These are phyloP conservation scores for Aegle marmelos DNA, from an alignment of 345 rosid species.

Conservation along the genomic window DNA sequence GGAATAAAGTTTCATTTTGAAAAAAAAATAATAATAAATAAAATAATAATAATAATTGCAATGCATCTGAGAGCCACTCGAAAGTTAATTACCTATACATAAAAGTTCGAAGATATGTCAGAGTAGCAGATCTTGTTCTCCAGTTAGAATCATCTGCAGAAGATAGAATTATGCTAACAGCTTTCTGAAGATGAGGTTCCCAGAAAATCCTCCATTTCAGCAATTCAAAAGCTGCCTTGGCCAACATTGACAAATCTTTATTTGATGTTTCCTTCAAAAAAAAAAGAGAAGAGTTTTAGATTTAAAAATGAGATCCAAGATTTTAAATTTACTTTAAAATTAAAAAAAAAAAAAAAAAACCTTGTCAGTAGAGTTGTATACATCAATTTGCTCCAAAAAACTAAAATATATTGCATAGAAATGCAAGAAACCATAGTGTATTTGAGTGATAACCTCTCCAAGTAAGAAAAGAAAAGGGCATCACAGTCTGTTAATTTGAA, in stretches of 20 bases:
- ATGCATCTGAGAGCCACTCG: background rate
- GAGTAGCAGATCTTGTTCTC: constrained; percentile 94
- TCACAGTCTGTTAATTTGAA: background rate
- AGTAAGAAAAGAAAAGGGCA: background rate
- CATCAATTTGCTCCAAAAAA: constrained; percentile 12
- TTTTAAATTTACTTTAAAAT: no score
- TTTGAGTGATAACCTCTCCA: background rate
- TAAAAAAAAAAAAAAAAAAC: background rate
- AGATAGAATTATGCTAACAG: constrained; percentile 62
- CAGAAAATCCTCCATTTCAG: constrained; percentile 85
- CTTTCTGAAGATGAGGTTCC: constrained; percentile 79
- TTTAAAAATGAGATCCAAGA: no score
- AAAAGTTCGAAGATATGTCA: constrained; percentile 87
- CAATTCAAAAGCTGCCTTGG: constrained; percentile 94
- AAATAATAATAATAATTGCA: background rate
- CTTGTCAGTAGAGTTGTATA: background rate
- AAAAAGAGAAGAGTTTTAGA: constrained; percentile 15
- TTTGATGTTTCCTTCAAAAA: constrained; percentile 88
- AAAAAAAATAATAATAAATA: background rate
- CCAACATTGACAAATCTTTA: constrained; percentile 91
- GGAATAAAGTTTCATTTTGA: background rate
- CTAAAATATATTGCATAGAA: background rate
- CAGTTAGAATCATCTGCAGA: constrained; percentile 82
- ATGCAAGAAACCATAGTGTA: background rate
- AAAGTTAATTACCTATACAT: constrained; percentile 75